phyloP scores from a whole-genome alignment of 306 rosid genomes.

The Cucurbita argyrosperma region DNA sequence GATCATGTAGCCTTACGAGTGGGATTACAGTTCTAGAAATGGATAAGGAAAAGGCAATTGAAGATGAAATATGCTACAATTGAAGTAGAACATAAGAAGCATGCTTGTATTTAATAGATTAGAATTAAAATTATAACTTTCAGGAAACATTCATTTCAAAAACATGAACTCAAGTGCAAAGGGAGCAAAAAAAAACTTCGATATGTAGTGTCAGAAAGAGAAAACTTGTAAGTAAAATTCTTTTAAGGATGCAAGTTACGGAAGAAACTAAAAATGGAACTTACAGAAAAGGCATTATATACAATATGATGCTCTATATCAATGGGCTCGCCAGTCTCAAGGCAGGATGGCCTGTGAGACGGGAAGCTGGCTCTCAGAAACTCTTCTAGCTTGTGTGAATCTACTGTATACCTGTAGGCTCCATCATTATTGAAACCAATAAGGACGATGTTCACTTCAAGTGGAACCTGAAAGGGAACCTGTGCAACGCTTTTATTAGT shows the following conservation, averaged over 20 bases:
- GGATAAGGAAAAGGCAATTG: no score
- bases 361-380: slow-evolving; percentile 65
- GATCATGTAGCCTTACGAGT: not conserved
- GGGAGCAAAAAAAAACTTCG: not conserved
- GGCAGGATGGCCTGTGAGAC: slow-evolving; percentile 69
- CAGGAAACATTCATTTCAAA: not conserved
- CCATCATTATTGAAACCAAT: slow-evolving; percentile 76
- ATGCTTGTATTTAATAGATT: not conserved
- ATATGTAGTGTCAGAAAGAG: not conserved
- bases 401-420: slow-evolving; percentile 54
- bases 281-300: slow-evolving; percentile 63
- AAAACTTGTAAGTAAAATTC: not conserved
- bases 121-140: not conserved
- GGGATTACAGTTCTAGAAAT: not conserved
- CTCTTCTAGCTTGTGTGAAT: slow-evolving; percentile 57
- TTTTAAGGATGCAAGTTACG: not conserved
- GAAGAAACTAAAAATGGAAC: slow-evolving; percentile 8
- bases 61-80: not conserved
- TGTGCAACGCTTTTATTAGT: slow-evolving; percentile 8
- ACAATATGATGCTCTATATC: slow-evolving; percentile 82
- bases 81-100: not conserved
- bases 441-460: slow-evolving; percentile 81
- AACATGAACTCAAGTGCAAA: not conserved
- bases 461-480: slow-evolving; percentile 97
- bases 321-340: slow-evolving; percentile 77